Conservation (phyloP, 2,329 filamentous ascomycete species). For the Exophiala oligosperma region DNA sequence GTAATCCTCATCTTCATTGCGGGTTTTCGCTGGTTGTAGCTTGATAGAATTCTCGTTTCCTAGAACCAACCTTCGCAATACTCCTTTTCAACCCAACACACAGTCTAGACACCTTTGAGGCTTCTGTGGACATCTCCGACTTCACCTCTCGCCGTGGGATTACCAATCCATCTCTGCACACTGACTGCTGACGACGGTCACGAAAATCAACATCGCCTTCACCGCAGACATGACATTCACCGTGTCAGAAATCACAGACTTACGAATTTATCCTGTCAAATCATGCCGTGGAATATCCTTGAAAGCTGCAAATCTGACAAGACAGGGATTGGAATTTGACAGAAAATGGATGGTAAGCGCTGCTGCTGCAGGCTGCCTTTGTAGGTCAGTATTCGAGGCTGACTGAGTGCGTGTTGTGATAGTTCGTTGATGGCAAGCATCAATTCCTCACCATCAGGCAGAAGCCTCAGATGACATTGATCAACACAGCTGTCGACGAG, state of each 20-base stretch:
- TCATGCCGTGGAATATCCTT: conserved; percentile 64
- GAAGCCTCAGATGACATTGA: conserved; percentile 62
- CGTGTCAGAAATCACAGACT: conserved; percentile 29
- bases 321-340: conserved; percentile 61
- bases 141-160: too few relatives aligned
- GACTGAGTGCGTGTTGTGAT: background rate
- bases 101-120: too few relatives aligned
- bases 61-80: too few relatives aligned
- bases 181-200: too few relatives aligned
- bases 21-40: too few relatives aligned
- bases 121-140: too few relatives aligned
- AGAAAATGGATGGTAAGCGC: conserved; percentile 59
- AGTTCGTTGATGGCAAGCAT: conserved; percentile 54
- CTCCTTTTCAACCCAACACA: too few relatives aligned
- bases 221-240: conserved; percentile 13
- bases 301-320: conserved; percentile 51
- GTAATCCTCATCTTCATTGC: too few relatives aligned
- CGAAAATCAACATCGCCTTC: too few relatives aligned
- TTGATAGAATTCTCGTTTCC: too few relatives aligned
- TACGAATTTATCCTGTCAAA: conserved; percentile 65
- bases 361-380: too few relatives aligned
- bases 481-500: conserved; percentile 53
- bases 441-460: conserved; percentile 65
- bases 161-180: too few relatives aligned
- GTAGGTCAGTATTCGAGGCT: background rate